Evolutionary conservation across 139 green algal species (phyloP), one percentile per base, ranked within the genome.

Genomic region (Diplosphaera chodatii): DNA sequence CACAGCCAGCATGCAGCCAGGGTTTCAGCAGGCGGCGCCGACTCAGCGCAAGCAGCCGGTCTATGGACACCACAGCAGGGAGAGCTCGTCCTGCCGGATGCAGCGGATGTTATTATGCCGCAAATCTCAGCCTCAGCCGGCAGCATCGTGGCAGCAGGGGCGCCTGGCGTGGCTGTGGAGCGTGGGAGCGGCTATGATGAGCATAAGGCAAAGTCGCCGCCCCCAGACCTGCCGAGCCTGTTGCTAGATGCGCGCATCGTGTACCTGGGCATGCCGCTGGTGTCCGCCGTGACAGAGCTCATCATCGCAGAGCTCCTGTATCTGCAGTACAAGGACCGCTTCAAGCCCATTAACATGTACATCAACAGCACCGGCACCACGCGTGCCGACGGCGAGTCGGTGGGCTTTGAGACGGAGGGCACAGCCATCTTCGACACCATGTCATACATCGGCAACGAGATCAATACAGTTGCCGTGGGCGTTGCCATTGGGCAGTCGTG

Each of bases 191-290:
- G 37, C 64, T 71, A 68, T 37, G 69, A 76, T n/a, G 75, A 76
- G 22, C 69, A 76, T 34, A 75, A 69, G 32, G 29, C 48, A 10
- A 59, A 59, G 48, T 76, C 64, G 32, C 62, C 86, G 28, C 91
- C 91, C 0, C 91, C 91, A 6, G 91, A 97, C 71, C 80, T 97
- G 72, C 91, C 91, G 16, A 95, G 88, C 3, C 79, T 97, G 33
- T 74, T 97, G 40, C 80, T 97, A 55, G 91, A 97, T 71, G 83
- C 77, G 29, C 73, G 91, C 28, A 97, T 97, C 69, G 80, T 89
- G 62, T 97, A 91, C 80, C 85, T 97, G 32, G 91, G 91, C 55
- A 95, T 97, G 91, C 84, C 91, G 85, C 72, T 96, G 55, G 91
- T 96, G 31, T 83, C 90, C 23, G 82, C 86, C 16, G 91, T 96